Evolutionary conservation across 352 stramenopile genomes (phyloP).

Genomic region (Pythium phragmiticola): DNA sequence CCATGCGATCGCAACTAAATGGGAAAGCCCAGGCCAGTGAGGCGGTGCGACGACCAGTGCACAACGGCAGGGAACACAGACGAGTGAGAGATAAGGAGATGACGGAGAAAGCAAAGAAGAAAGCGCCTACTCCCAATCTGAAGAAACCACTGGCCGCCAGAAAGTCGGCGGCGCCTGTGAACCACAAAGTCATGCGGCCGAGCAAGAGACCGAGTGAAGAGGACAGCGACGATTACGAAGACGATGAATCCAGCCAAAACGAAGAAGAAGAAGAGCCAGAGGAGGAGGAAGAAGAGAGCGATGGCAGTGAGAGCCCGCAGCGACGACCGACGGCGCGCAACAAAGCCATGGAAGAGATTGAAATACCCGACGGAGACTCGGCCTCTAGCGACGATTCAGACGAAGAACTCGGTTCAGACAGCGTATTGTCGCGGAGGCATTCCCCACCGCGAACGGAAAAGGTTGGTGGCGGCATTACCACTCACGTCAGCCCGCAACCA

Average conservation of each 20-base stretch:
- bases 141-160: slow-evolving; percentile 14
- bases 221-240: slow-evolving; percentile 7
- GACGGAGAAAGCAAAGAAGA: background rate
- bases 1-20: background rate
- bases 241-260: slow-evolving; percentile 6
- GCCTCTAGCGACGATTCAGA: slow-evolving; percentile 4
- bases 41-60: background rate
- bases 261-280: slow-evolving; percentile 11
- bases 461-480: background rate
- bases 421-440: background rate
- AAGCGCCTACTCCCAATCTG: background rate
- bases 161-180: slow-evolving; percentile 9
- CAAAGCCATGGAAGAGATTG: slow-evolving; percentile 24
- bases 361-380: slow-evolving; percentile 10
- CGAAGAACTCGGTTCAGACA: slow-evolving; percentile 6
- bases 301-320: slow-evolving; percentile 3
- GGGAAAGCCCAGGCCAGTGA: background rate
- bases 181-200: background rate
- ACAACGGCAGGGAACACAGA: background rate
- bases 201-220: slow-evolving; percentile 2
- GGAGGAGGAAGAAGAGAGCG: slow-evolving; percentile 11
- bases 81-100: slow-evolving; percentile 1
- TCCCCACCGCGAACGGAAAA: background rate
- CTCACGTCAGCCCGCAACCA: background rate
- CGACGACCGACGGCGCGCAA: slow-evolving; percentile 1